Base-by-base conservation (phyloP, 2,329 filamentous ascomycete species). In the Ophiostoma pallidulum region DNA sequence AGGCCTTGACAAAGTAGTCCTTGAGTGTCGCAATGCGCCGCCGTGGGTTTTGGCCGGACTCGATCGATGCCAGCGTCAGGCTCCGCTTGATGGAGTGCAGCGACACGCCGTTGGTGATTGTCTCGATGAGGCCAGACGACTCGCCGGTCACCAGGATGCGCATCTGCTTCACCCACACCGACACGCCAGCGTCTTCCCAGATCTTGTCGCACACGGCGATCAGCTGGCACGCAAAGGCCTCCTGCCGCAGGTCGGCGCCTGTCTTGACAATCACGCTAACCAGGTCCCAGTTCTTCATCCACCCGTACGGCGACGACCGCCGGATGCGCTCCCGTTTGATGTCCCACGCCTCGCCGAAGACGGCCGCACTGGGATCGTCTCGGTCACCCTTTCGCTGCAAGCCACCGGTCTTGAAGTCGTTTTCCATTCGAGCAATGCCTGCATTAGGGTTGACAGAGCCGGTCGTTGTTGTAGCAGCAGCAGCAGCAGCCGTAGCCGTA, bases 121-220 rank as follows among this genome's bases (percentile, higher is more conserved):
- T 92, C 67, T 92, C 86, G 56, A 92, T 86, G 40, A 92, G 74
- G 3, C 86, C 86, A 2, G 84, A 90, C 8, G 84, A 86, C 66
- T 91, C 86, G 51, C 86, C 86, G 5, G 86, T 91, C 35, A 92
- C 86, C 45, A 92, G 69, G 45, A 92, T 92, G 46, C 86, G 80
- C 86, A 92, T 92, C 50, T 84, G 73, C 66, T 90, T 90, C 18
- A 90, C 84, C 86, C 87, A 92, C n/a, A 92, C 86, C 31, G 83
- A 75, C 28, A 86, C 78, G 22, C 73, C 68, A 14, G 84, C 82
- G 53, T 89, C 85, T 40, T 80, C 69, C 84, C 86, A 92, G 55
- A 90, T 89, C 66, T 83, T 86, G 59, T 85, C 76, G 64, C 86
- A 92, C 12, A 89, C 83, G 49, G 79, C 73, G 55, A 92, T 92